Conservation (phyloP, 2,329 filamentous ascomycete species). For the Pyrenophora graminea region DNA sequence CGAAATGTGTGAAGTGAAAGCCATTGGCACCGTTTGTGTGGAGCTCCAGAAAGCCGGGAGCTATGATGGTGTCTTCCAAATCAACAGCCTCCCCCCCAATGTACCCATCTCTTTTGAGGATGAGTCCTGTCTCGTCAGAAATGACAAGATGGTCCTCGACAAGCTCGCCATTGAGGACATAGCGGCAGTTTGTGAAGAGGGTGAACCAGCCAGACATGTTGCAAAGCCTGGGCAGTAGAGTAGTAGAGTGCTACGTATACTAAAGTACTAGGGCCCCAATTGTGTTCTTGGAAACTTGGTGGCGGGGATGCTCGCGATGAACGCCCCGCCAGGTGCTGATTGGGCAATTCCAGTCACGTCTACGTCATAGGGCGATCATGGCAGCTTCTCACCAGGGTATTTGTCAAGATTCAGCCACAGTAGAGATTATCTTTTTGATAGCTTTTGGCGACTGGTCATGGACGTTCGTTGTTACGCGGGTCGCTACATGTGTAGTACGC, state of each 20-base stretch:
- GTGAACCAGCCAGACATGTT: slow-evolving; percentile 51
- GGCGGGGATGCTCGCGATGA: slow-evolving; percentile 7
- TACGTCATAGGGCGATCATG: slow-evolving; percentile 23
- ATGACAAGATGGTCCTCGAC: slow-evolving; percentile 52
- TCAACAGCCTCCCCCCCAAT: slow-evolving; percentile 54
- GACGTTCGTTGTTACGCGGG: not conserved
- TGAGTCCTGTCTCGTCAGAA: slow-evolving; percentile 51
- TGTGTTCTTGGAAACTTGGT: slow-evolving; percentile 2
- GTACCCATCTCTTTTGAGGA: slow-evolving; percentile 50
- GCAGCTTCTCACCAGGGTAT: slow-evolving; percentile 11
- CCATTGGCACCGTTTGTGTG: slow-evolving; percentile 60
- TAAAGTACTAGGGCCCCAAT: slow-evolving; percentile 1
- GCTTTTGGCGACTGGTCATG: not conserved
- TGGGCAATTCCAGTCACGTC: slow-evolving; percentile 11
- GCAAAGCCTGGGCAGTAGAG: not conserved
- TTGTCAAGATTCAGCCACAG: slow-evolving; percentile 19
- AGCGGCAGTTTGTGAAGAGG: slow-evolving; percentile 52
- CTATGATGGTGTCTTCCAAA: slow-evolving; percentile 55
- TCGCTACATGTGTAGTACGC: not conserved
- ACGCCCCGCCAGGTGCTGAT: slow-evolving; percentile 13
- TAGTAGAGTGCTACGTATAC: too few species aligned
- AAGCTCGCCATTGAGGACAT: slow-evolving; percentile 50
- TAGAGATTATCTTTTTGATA: slow-evolving; percentile 9
- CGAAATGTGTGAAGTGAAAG: slow-evolving; percentile 59
- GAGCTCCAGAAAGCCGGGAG: slow-evolving; percentile 60